A percentile compares a stretch with the other conserved stretches of the same genome.
These are phyloP conservation scores for Monilinia vaccinii-corymbosi DNA, from an alignment of 2,329 filamentous ascomycete species.

Conservation along the genomic window DNA sequence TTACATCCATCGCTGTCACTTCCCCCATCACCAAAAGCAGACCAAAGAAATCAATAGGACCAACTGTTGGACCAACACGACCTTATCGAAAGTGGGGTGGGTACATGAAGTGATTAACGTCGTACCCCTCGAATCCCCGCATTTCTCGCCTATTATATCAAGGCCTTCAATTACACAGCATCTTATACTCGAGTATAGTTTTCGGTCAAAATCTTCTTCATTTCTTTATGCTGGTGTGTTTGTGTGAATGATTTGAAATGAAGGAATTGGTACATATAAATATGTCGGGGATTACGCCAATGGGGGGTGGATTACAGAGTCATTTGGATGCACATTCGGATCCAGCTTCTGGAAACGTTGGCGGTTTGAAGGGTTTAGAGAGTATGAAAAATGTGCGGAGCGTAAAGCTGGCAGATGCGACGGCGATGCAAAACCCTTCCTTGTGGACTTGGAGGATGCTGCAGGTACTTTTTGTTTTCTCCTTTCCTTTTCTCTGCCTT, in stretches of 20 bases:
- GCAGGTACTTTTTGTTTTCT: neutral
- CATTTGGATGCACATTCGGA: too few species aligned
- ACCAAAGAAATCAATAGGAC: neutral
- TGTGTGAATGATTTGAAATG: too few species aligned
- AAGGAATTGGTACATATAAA: too few species aligned
- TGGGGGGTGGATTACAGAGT: too few species aligned
- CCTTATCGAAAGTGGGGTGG: conserved; percentile 2
- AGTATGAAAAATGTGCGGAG: neutral
- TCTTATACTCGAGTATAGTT: too few species aligned
- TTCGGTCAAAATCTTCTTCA: too few species aligned
- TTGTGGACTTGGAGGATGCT: conserved; percentile 3
- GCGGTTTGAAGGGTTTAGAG: too few species aligned
- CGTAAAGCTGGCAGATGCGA: neutral
- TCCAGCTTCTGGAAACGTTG: too few species aligned
- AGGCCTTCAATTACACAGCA: neutral
- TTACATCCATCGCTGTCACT: neutral
- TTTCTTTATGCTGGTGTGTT: too few species aligned
- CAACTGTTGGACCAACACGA: neutral
- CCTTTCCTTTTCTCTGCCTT: neutral
- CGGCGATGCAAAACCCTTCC: conserved; percentile 1
- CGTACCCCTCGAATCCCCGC: neutral
- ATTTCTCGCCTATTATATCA: neutral
- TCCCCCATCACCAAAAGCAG: neutral
- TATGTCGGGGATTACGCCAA: too few species aligned
- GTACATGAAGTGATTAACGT: neutral